Evolutionary conservation across 1,284 basidiomycete genomes (phyloP), one percentile per base, ranked within the genome.

Genomic region (Ustilago vetiveriae): DNA sequence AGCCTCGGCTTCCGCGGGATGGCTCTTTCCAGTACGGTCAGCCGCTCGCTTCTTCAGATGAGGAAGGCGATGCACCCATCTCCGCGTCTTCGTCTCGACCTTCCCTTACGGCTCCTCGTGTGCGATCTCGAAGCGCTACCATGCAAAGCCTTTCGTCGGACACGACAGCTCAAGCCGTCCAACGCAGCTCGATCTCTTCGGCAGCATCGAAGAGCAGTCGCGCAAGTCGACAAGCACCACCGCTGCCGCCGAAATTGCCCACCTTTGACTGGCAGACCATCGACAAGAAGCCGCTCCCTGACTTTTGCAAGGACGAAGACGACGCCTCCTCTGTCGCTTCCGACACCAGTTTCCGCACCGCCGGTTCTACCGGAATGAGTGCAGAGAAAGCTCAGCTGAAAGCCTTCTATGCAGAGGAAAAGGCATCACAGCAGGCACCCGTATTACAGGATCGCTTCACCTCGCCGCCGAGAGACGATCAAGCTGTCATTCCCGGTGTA

Each of bases 311-410:
- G 17, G 38, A 44, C 10, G 24, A 6, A 3, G 54, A 49, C 17
- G 62, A 65, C 22, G 19, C 39, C 4, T 45, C 44, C 3, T 65
- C 62, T 19, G 23, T 58, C 41, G 26, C 16, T 13, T 65, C 62
- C 2, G 50, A 53, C 23, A 17, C 27, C 23, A 65, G 62, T 23
- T 65, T 65, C 42, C 41, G 62, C 30, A 65, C 62, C 11, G 62
- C 55, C 7, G 48, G 41, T 21, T 58, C 62, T n/a, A 33, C 23
- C 19, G 41, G 47, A 3, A 43, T 36, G 19, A 6, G 10, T 23
- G 24, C 40, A 17, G 57, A 53, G n/a, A 52, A 48, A 13, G 24
- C 50, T 2, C 43, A 38, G 14, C 39, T 60, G 17, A 40, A 43
- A 29, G 32, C 49, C 7, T 13, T 19, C 3, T 53, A 44, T 26